Percentiles rank a stretch among this genome's conserved stretches.
These are phyloP conservation scores for Sambucus nigra DNA, from an alignment of 129 eudicot genomes.

Conservation along the genomic window DNA sequence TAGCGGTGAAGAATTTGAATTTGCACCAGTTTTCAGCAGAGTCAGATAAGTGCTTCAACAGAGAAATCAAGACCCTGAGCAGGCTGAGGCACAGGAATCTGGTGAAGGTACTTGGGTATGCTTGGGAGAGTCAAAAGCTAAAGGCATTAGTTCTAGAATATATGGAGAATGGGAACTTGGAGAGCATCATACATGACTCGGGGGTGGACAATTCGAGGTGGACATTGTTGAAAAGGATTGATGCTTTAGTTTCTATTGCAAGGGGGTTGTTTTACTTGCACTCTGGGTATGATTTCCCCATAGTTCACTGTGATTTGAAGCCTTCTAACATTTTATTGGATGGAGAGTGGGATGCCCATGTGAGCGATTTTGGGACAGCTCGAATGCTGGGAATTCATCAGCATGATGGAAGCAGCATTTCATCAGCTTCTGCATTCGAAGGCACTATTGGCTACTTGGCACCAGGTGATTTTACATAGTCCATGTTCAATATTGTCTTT, in stretches of 20 bases:
- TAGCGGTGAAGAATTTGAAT: conserved; percentile 70
- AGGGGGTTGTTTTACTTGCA: conserved; percentile 75
- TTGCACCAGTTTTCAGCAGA: conserved; percentile 42
- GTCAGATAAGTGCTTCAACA: conserved; percentile 61
- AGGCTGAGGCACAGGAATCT: conserved; percentile 68
- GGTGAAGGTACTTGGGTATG: conserved; percentile 78
- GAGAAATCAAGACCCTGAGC: conserved; percentile 55
- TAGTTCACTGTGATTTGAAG: conserved; percentile 87
- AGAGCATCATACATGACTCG: conserved; percentile 48
- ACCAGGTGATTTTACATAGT: conserved; percentile 51
- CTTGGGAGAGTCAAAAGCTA: conserved; percentile 76
- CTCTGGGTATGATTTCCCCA: conserved; percentile 73
- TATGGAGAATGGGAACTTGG: conserved; percentile 93
- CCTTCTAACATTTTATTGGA: conserved; percentile 87
- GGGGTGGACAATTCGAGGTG: conserved; percentile 27
- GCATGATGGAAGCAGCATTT: conserved; percentile 32
- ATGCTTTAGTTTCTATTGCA: conserved; percentile 50
- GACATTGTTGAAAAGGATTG: conserved; percentile 48
- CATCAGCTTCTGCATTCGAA: conserved; percentile 59
- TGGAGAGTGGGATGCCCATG: conserved; percentile 62
- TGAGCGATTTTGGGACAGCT: conserved; percentile 96
- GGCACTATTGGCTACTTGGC: conserved; percentile 98
- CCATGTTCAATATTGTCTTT: too few relatives aligned
- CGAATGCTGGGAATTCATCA: conserved; percentile 54
- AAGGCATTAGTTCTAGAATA: conserved; percentile 72